Evolutionary conservation across 2,329 filamentous ascomycete genomes (phyloP).

Genomic region (Verticillium albo-atrum): DNA sequence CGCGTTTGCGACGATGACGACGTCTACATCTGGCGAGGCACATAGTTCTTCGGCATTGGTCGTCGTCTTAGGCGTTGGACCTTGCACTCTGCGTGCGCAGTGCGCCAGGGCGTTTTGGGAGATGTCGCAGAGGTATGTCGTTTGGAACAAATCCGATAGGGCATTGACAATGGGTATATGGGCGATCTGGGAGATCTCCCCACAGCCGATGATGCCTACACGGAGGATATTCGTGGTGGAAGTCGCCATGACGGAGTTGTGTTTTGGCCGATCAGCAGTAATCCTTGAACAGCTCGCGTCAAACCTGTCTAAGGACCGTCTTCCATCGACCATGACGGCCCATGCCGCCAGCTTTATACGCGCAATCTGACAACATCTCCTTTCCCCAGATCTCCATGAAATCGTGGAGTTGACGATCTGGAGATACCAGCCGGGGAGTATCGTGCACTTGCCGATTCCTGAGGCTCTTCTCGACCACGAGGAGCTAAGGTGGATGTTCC

Average conservation of each 20-base stretch:
- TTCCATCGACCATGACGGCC: too few relatives aligned
- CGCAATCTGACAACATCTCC: too few relatives aligned
- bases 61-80: slow-evolving; percentile 22
- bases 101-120: slow-evolving; percentile 27
- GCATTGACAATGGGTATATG: slow-evolving; percentile 46
- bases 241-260: too few relatives aligned
- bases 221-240: slow-evolving; percentile 11
- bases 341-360: too few relatives aligned
- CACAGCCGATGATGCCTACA: slow-evolving; percentile 42
- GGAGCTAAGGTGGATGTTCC: neutral
- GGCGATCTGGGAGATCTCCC: slow-evolving; percentile 45
- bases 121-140: slow-evolving; percentile 47
- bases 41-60: slow-evolving; percentile 35
- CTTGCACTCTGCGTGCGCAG: slow-evolving; percentile 17
- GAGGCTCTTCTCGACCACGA: neutral
- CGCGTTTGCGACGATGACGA: slow-evolving; percentile 47
- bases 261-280: too few relatives aligned
- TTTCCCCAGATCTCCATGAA: neutral
- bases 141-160: slow-evolving; percentile 37
- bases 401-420: neutral
- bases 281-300: too few relatives aligned
- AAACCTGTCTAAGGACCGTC: too few relatives aligned
- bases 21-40: slow-evolving; percentile 37
- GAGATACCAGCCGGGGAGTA: neutral
- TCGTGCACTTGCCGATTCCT: neutral